phyloP scores from a whole-genome alignment of 257 asterid species.

The Nicotiana obtusifolia region DNA sequence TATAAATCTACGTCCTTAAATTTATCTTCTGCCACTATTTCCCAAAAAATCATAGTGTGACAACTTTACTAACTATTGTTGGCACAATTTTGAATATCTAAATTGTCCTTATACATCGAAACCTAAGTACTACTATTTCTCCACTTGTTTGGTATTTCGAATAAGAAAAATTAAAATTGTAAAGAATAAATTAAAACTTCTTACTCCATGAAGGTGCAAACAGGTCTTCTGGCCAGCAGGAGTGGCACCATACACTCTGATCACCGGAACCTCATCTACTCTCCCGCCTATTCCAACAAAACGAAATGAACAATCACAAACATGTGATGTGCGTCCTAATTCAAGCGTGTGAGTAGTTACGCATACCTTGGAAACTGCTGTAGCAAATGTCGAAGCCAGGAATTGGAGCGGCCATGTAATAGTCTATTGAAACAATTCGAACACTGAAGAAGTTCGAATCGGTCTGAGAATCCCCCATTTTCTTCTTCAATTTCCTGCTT shows the following conservation, averaged over 20 bases:
- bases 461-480: slow-evolving; percentile 53
- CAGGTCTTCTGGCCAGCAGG: slow-evolving; percentile 96
- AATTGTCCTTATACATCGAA: background rate
- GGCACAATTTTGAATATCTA: background rate
- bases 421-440: slow-evolving; percentile 81
- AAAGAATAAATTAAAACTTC: background rate
- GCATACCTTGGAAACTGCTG: slow-evolving; percentile 61
- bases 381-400: slow-evolving; percentile 59
- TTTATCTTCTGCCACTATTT: background rate
- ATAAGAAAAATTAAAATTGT: background rate
- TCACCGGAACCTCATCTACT: slow-evolving; percentile 86
- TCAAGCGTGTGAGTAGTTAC: background rate
- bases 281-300: slow-evolving; percentile 57
- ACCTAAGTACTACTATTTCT: background rate
- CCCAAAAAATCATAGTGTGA: background rate
- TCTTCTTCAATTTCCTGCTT: background rate
- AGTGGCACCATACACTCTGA: slow-evolving; percentile 82
- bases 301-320: background rate
- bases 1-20: background rate
- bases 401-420: slow-evolving; percentile 74
- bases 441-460: slow-evolving; percentile 45
- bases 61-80: background rate
- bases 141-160: background rate
- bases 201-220: slow-evolving; percentile 84
- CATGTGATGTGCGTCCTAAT: background rate